Evolutionary conservation across 306 rosid species (phyloP).

Genomic region (Corylus americana): DNA sequence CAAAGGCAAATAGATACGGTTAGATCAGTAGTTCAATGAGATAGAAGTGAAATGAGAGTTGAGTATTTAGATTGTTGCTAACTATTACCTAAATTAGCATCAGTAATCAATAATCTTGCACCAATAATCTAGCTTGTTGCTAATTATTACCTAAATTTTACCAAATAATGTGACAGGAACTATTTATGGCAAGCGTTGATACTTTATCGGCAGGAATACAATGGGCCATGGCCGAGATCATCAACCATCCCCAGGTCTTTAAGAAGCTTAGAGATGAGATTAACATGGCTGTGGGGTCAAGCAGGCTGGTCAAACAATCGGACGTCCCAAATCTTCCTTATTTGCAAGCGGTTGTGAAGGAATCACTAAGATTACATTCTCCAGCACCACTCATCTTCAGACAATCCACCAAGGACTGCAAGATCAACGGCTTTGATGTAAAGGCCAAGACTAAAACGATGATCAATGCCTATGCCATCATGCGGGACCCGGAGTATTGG

Average conservation of each 20-base stretch:
- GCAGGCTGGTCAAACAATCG: constrained; percentile 35
- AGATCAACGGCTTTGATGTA: constrained; percentile 39
- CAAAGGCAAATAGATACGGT: no score
- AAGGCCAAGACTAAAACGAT: constrained; percentile 33
- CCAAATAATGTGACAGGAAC: constrained; percentile 32
- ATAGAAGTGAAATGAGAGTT: no score
- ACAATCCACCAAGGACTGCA: constrained; percentile 33
- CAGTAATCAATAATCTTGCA: no score
- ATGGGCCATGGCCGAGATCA: constrained; percentile 52
- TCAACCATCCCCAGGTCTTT: constrained; percentile 33
- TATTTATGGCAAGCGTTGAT: constrained; percentile 49
- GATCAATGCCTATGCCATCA: constrained; percentile 48
- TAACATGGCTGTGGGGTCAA: constrained; percentile 30
- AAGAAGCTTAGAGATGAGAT: constrained; percentile 41
- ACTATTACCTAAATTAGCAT: no score
- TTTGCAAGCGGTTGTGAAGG: constrained; percentile 42
- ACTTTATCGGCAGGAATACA: constrained; percentile 41
- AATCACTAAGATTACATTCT: constrained; percentile 47
- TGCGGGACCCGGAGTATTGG: constrained; percentile 57
- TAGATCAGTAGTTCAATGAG: no score
- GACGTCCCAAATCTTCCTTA: constrained; percentile 41
- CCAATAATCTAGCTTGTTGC: no score
- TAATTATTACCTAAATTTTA: no score
- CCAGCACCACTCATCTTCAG: constrained; percentile 40
- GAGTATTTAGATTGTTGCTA: no score